Base-by-base conservation (phyloP, 2,329 filamentous ascomycete species). In the Beauveria asiatica region DNA sequence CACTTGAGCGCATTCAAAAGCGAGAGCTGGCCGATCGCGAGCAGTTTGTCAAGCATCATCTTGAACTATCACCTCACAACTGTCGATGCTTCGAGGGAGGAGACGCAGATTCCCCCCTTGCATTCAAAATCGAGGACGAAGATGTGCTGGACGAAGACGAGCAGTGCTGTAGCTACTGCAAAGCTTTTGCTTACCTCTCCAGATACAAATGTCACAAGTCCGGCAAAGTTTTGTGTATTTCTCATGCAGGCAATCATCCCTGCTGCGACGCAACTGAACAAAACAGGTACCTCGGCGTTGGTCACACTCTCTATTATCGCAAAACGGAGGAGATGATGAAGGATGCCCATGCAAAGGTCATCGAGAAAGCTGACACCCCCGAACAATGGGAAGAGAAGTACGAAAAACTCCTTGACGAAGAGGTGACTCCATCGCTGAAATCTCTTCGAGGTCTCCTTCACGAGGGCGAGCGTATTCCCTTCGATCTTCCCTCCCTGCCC, bases 391-490 rank as follows among this genome's bases (percentile, higher is more conserved):
- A 90, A 67, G 87, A 92, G 60, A 97, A 96, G 75, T 88, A 96
- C 66, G 87, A 93, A 65, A 89, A 86, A 69, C 78, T 92, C 57
- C 82, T 97, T 63, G 88, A 92, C 61, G 90, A 96, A 66, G 90
- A 91, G 69, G 83, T 89, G 45, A 89, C 84, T 56, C 94, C 94
- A 61, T 87, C 92, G 62, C 82, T 99, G 52, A 97, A 96, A 76
- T 80, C 86, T 66, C 80, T 99, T 67, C 88, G 93, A 64, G 85
- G 86, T 53, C 80, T 99, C 59, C 80, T 97, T 62, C 87, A 88
- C 70, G 94, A 99, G 79, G 94, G 94, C 73, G 94, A 99, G 76
- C 92, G 91, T 74, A 97, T 99, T 69, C 92, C 93, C 61, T 95
- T 90, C 79, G 88, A 91, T 61, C 82, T 99, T 63, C 85, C 87